Conservation (phyloP, 768 basidiomycete genomes). For the Lactifluus pinguis region DNA sequence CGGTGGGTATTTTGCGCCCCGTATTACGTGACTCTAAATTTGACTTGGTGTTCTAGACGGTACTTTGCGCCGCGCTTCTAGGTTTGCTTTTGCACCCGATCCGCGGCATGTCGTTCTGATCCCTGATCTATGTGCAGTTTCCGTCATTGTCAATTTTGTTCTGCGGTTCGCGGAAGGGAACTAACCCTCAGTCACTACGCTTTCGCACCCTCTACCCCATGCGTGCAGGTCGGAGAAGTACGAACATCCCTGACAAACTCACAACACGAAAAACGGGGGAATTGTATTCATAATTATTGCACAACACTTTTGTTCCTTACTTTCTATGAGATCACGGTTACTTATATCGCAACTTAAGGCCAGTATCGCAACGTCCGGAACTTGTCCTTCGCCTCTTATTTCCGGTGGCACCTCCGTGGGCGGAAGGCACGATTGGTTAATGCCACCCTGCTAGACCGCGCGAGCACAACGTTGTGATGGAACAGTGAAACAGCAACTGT, state of each 20-base stretch:
- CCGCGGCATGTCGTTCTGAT: slow-evolving; percentile 7
- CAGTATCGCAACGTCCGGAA: neutral
- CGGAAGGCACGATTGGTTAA: neutral
- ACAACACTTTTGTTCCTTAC: neutral
- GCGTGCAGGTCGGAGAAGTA: neutral
- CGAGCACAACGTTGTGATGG: neutral
- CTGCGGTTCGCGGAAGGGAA: slow-evolving; percentile 55
- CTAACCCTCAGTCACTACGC: neutral
- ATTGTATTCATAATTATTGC: slow-evolving; percentile 8
- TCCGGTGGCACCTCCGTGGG: neutral
- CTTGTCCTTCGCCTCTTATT: neutral
- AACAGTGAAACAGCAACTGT: neutral
- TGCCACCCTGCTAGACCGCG: neutral
- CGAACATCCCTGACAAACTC: neutral
- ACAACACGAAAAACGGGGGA: neutral
- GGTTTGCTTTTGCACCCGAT: slow-evolving; percentile 34
- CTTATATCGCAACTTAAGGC: neutral
- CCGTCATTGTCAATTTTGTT: slow-evolving; percentile 78
- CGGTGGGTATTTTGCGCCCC: slow-evolving; percentile 48
- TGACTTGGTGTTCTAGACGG: slow-evolving; percentile 41
- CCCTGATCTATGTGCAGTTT: slow-evolving; percentile 40
- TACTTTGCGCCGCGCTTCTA: slow-evolving; percentile 75
- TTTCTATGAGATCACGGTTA: neutral
- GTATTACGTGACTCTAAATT: neutral
- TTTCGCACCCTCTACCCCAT: neutral